These are phyloP conservation scores for Aspergillus sp. DNA, from an alignment of 2,329 filamentous ascomycete genomes.

Conservation along the genomic window DNA sequence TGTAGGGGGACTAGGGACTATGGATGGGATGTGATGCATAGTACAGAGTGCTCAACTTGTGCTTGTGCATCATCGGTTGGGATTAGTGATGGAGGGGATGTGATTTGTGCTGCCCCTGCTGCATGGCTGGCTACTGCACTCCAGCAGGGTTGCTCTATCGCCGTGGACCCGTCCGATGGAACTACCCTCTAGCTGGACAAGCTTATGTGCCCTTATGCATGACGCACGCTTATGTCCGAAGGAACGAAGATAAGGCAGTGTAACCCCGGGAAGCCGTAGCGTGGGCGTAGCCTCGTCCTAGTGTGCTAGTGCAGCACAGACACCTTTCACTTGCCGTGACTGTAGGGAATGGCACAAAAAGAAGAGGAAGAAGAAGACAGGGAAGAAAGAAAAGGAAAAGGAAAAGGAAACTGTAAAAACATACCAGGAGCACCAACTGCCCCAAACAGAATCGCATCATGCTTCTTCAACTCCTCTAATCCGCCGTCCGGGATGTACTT, in stretches of 20 bases:
- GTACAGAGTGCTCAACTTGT: background rate
- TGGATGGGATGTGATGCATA: too few relatives aligned
- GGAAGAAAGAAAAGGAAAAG: background rate
- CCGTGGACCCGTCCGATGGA: too few relatives aligned
- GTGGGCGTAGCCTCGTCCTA: background rate
- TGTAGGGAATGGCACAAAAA: background rate
- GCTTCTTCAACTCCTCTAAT: constrained; percentile 55
- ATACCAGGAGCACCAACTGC: constrained; percentile 62
- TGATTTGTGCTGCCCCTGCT: too few relatives aligned
- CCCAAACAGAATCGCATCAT: constrained; percentile 68
- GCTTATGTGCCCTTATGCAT: background rate
- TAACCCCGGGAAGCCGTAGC: background rate
- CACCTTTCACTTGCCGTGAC: background rate
- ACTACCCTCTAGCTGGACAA: background rate
- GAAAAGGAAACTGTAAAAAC: background rate
- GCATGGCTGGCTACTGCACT: too few relatives aligned
- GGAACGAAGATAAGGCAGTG: background rate
- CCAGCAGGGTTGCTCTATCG: too few relatives aligned
- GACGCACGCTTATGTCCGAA: background rate
- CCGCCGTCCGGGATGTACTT: constrained; percentile 64
- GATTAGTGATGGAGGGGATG: too few relatives aligned
- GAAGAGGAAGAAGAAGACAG: background rate
- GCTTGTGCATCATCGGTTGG: background rate
- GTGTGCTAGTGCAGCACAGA: background rate
- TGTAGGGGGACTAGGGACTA: too few relatives aligned